Evolutionary conservation across 495 filamentous ascomycete species (phyloP).

Genomic region (Aspergillus funiculosus): DNA sequence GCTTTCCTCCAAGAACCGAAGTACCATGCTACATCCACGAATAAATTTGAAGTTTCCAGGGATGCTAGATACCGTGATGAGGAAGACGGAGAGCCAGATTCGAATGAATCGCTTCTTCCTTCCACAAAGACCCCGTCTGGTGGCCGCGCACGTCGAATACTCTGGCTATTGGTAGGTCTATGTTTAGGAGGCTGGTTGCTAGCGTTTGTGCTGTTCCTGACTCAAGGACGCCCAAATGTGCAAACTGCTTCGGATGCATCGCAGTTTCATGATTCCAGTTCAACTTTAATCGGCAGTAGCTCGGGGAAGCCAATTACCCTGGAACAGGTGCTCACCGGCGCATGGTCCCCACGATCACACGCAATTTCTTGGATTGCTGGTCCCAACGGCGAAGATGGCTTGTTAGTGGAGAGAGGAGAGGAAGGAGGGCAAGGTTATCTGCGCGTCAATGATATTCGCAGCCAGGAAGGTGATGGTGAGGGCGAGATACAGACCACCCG

Average conservation of each 20-base stretch:
- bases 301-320: conserved; percentile 75
- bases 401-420: conserved; percentile 63
- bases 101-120: conserved; percentile 28
- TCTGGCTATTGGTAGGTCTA: conserved; percentile 62
- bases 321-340: conserved; percentile 67
- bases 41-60: conserved; percentile 2
- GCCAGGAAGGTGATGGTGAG: conserved; percentile 28
- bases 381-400: conserved; percentile 76
- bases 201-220: conserved; percentile 69
- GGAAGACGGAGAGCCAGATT: conserved; percentile 30
- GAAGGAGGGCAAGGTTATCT: conserved; percentile 60
- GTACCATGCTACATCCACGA: conserved; percentile 11
- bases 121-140: conserved; percentile 26
- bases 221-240: conserved; percentile 34
- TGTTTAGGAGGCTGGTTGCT: conserved; percentile 74
- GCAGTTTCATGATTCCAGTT: conserved; percentile 51
- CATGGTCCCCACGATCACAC: conserved; percentile 64
- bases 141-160: conserved; percentile 49
- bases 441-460: conserved; percentile 80
- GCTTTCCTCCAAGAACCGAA: conserved; percentile 29
- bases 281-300: conserved; percentile 56
- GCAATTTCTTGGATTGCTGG: conserved; percentile 84
- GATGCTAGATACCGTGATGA: conserved; percentile 35
- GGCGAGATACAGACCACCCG: conserved; percentile 39
- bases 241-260: conserved; percentile 21